phyloP scores from a whole-genome alignment of 345 rosid genomes.

The Hevea brasiliensis region DNA sequence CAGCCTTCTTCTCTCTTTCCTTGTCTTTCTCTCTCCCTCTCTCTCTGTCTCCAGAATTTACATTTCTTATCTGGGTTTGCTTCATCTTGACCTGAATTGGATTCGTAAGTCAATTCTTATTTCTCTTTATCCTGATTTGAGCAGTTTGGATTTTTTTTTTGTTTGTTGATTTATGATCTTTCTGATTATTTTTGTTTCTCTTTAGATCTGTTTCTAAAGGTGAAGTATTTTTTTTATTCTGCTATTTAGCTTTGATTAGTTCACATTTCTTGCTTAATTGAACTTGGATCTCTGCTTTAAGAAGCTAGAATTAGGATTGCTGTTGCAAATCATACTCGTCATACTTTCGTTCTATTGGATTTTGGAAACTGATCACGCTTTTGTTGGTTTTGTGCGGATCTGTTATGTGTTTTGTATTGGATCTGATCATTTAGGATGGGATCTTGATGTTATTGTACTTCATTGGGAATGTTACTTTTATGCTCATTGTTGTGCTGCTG shows the following conservation, averaged over 20 bases:
- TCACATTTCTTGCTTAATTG: conserved; percentile 14
- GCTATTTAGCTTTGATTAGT: neutral
- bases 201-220: conserved; percentile 22
- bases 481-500: neutral
- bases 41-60: neutral
- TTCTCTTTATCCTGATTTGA: neutral
- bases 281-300: conserved; percentile 17
- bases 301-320: neutral
- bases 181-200: conserved; percentile 1
- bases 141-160: neutral
- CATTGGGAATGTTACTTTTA: neutral
- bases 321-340: neutral
- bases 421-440: neutral
- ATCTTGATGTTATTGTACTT: conserved; percentile 3
- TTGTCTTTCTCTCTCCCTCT: neutral
- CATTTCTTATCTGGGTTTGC: conserved; percentile 4
- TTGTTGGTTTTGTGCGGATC: neutral
- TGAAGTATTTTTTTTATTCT: neutral
- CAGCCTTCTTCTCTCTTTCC: neutral
- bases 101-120: conserved; percentile 5
- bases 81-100: conserved; percentile 13
- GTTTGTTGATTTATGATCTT: conserved; percentile 4
- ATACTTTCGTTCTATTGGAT: neutral
- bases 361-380: neutral
- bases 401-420: conserved; percentile 11